Evolutionary conservation across 352 stramenopile genomes (phyloP).

Genomic region (Phytophthora citrophthora): DNA sequence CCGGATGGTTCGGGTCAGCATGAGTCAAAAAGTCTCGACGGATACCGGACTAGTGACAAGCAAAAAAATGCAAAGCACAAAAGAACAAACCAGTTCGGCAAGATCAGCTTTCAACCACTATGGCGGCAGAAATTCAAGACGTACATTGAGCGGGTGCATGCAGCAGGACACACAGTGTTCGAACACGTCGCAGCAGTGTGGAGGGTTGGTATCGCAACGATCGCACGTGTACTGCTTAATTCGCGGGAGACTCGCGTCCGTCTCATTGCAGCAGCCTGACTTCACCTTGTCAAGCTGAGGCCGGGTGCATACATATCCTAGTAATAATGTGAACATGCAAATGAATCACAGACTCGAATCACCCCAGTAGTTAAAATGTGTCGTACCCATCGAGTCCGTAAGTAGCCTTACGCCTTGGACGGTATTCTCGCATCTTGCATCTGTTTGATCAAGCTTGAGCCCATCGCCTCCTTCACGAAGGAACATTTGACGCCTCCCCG

Average conservation of each 20-base stretch:
- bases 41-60: conserved; percentile 48
- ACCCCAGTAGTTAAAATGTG: background rate
- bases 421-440: conserved; percentile 60
- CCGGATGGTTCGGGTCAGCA: conserved; percentile 59
- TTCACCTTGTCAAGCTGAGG: conserved; percentile 46
- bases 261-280: conserved; percentile 69
- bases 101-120: background rate
- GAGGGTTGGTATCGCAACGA: conserved; percentile 63
- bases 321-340: background rate
- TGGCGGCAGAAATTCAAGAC: conserved; percentile 8
- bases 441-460: conserved; percentile 44
- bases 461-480: conserved; percentile 57
- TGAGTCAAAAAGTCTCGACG: conserved; percentile 66
- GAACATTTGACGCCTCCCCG: conserved; percentile 48
- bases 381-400: conserved; percentile 60
- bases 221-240: conserved; percentile 72
- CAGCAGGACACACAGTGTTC: conserved; percentile 83
- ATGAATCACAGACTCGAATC: background rate
- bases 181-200: conserved; percentile 73
- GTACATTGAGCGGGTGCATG: conserved; percentile 80
- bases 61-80: conserved; percentile 1
- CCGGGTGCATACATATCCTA: conserved; percentile 61
- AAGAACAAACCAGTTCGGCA: background rate
- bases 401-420: conserved; percentile 53
- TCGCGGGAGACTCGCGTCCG: conserved; percentile 49